Conservation (phyloP, 108 stramenopile species). For the Aurantiochytrium sp. region DNA sequence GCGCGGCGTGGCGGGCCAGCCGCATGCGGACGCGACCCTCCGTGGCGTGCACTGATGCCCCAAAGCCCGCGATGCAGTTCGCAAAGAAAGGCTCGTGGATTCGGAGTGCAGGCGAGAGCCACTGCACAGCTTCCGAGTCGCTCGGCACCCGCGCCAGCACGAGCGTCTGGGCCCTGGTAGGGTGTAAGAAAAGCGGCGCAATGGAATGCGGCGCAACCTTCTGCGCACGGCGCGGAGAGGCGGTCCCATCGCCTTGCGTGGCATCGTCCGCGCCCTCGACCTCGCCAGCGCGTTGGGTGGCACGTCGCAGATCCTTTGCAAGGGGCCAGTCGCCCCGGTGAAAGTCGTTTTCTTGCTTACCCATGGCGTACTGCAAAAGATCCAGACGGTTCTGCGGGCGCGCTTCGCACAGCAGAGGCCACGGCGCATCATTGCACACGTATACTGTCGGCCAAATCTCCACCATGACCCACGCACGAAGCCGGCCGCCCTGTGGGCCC, state of each 20-base stretch:
- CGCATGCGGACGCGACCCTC: neutral
- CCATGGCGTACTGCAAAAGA: neutral
- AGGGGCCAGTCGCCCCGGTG: neutral
- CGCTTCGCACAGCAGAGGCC: neutral
- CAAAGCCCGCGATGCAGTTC: neutral
- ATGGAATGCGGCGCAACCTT: neutral
- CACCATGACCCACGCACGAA: neutral
- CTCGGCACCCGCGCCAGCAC: neutral
- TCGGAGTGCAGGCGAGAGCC: neutral
- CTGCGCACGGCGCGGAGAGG: neutral
- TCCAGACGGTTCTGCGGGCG: neutral
- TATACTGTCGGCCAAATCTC: slow-evolving; percentile 14
- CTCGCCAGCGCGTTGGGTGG: neutral
- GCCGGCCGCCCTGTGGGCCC: neutral
- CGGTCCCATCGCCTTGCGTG: neutral
- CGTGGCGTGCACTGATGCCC: neutral
- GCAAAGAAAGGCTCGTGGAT: neutral
- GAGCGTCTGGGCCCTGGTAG: neutral
- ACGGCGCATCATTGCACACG: neutral
- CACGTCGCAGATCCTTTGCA: neutral
- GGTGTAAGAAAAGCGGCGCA: neutral
- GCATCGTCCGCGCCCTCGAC: neutral
- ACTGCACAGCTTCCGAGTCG: neutral
- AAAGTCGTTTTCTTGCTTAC: neutral
- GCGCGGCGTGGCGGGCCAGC: neutral